Evolutionary conservation across 768 basidiomycete genomes (phyloP), one percentile per base, ranked within the genome.

Genomic region (Suillus sp.): DNA sequence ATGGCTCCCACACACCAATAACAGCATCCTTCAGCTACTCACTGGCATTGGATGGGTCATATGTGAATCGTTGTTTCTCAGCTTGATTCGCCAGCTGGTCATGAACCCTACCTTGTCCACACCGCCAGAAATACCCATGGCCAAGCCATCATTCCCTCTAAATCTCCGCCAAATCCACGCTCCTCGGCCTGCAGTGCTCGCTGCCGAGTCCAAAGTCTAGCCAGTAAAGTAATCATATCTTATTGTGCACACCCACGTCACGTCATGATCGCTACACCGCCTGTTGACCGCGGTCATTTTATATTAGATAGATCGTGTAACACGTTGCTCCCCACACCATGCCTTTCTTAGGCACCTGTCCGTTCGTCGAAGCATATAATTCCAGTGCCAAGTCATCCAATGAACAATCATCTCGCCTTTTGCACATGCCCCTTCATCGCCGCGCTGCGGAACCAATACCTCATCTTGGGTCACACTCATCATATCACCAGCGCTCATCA

Each of bases 281-380:
- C 59, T 50, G 65, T 70, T 62, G 59, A 64, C 60, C 58, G 62
- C 65, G 59, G 61, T 60, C 68, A 69, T 63, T 63, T 48, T 48
- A 37, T 45, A 25, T 11, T 47, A 47, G 25, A 34, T 63, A 42
- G 30, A 37, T 62, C 60, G 57, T 56, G 42, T 51, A 61, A 59
- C 60, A 59, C 62, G 48, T 66, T 40, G 42, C 45, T 48, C 60
- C n/a, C 51, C 50, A 35, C 20, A 47, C 40, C 27, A 34, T 59
- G 27, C 53, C 51, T 20, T 64, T 64, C 63, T 56, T 60, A 64
- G 63, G 61, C 40, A 32, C 42, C 2, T 45, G 10, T 43, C 20
- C 20, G 18, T 37, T 59, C 60, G 55, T 40, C 60, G 53, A 38
- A 57, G 50, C 50, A 61, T 27, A 35, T 34, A 37, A 30, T 30